Evolutionary conservation across 2,329 filamentous ascomycete genomes (phyloP).

Genomic region (Epichloe uncinata): DNA sequence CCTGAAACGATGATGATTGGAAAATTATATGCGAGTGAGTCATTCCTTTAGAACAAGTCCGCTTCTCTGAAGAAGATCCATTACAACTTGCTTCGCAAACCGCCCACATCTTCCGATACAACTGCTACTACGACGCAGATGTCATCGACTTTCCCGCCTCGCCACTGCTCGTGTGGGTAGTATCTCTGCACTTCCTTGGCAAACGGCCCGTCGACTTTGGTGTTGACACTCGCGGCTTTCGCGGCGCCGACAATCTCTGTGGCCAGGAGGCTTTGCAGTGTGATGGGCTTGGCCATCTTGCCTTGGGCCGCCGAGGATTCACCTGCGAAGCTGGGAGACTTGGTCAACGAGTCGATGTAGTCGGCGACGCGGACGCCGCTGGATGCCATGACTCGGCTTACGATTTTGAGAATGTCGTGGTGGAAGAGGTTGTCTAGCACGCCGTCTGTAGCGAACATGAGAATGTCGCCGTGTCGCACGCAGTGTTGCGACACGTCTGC

Average conservation of each 20-base stretch:
- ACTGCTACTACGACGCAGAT: constrained; percentile 78
- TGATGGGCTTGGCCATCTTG: constrained; percentile 23
- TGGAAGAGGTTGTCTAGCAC: constrained; percentile 93
- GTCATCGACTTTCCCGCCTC: constrained; percentile 89
- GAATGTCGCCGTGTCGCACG: constrained; percentile 79
- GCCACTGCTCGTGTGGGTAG: constrained; percentile 76
- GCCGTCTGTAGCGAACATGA: constrained; percentile 90
- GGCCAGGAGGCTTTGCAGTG: constrained; percentile 67
- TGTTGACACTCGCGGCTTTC: constrained; percentile 72
- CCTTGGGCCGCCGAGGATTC: constrained; percentile 2
- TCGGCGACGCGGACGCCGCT: constrained; percentile 50
- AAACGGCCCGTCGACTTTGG: constrained; percentile 77
- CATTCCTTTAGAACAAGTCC: neutral
- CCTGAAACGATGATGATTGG: neutral
- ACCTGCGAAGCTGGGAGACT: constrained; percentile 14
- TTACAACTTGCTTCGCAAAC: constrained; percentile 22
- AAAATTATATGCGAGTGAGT: neutral
- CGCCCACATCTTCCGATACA: constrained; percentile 47
- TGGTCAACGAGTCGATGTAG: constrained; percentile 36
- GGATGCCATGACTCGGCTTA: constrained; percentile 62
- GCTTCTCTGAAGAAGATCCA: neutral
- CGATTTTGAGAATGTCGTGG: constrained; percentile 72
- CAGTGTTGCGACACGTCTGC: constrained; percentile 65
- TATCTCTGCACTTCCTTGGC: constrained; percentile 85
- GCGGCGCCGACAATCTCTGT: constrained; percentile 68